phyloP scores from a whole-genome alignment of 2,329 filamentous ascomycete genomes.

The Venturia nashicola region DNA sequence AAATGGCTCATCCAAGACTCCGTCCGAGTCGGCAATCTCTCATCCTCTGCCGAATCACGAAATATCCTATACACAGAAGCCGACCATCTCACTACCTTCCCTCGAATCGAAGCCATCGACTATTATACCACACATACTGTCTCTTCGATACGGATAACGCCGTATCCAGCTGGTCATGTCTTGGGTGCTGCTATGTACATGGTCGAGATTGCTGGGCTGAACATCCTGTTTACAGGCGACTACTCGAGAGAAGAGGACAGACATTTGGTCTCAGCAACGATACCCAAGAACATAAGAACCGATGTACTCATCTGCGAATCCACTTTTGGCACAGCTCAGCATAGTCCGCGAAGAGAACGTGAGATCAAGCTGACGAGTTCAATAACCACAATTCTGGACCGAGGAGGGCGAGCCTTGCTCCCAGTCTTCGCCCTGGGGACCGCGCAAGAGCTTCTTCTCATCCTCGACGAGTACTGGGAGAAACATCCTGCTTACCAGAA shows the following conservation, averaged over 20 bases:
- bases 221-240: conserved; percentile 94
- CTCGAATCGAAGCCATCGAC: conserved; percentile 91
- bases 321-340: conserved; percentile 90
- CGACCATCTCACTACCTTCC: conserved; percentile 87
- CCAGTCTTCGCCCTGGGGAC: conserved; percentile 90
- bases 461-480: conserved; percentile 93
- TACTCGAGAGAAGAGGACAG: conserved; percentile 93
- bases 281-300: conserved; percentile 79
- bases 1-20: conserved; percentile 99
- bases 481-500: conserved; percentile 81
- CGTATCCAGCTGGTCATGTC: conserved; percentile 95
- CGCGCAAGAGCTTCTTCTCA: conserved; percentile 86
- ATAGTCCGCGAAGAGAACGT: conserved; percentile 79
- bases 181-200: conserved; percentile 97
- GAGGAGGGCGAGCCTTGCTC: conserved; percentile 84
- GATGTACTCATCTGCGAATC: conserved; percentile 97
- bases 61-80: conserved; percentile 81
- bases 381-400: conserved; percentile 80
- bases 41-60: conserved; percentile 48
- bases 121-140: conserved; percentile 98
- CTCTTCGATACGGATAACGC: conserved; percentile 90
- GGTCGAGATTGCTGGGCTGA: conserved; percentile 91
- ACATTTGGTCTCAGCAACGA: conserved; percentile 86
- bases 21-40: conserved; percentile 69
- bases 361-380: conserved; percentile 93